phyloP scores from a whole-genome alignment of 805 yeast genomes.

The Debaryomyces castellii region DNA sequence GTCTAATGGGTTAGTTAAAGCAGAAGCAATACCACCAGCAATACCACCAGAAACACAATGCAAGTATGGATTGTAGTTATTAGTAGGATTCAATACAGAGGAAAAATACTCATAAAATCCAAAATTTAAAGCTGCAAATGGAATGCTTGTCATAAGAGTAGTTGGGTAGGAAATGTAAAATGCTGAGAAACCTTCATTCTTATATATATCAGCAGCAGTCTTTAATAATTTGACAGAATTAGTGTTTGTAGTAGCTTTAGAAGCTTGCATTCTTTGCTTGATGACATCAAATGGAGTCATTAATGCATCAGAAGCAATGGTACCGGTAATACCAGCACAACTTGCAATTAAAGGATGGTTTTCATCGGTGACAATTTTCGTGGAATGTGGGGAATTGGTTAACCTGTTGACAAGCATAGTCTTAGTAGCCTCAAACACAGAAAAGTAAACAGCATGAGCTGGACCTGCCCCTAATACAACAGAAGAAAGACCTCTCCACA shows the following conservation, averaged over 20 bases:
- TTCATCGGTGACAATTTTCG: conserved; percentile 53
- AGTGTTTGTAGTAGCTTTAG: conserved; percentile 6
- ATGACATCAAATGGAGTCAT: conserved; percentile 97
- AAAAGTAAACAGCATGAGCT: conserved; percentile 94
- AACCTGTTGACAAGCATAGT: conserved; percentile 49
- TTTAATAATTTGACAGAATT: conserved; percentile 28
- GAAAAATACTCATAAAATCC: conserved; percentile 86
- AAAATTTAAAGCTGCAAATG: conserved; percentile 92
- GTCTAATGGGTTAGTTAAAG: conserved; percentile 90
- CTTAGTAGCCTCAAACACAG: conserved; percentile 86
- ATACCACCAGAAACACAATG: conserved; percentile 93
- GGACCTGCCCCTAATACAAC: conserved; percentile 98
- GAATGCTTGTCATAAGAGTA: conserved; percentile 85
- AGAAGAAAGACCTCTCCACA: conserved; percentile 93
- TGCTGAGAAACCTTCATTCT: conserved; percentile 69
- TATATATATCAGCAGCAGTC: conserved; percentile 50
- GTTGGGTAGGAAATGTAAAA: conserved; percentile 94
- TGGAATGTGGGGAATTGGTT: conserved; percentile 30
- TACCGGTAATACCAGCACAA: conserved; percentile 86
- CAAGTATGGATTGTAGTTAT: conserved; percentile 78
- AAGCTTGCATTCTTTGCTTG: conserved; percentile 89
- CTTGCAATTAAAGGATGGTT: conserved; percentile 84
- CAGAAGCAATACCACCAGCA: conserved; percentile 95
- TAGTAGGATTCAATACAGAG: conserved; percentile 74
- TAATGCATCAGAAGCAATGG: conserved; percentile 88